A percentile compares a stretch with the other conserved stretches of the same genome.
phyloP scores from a whole-genome alignment of 2,329 filamentous ascomycete genomes.

The Myotisia sp. region DNA sequence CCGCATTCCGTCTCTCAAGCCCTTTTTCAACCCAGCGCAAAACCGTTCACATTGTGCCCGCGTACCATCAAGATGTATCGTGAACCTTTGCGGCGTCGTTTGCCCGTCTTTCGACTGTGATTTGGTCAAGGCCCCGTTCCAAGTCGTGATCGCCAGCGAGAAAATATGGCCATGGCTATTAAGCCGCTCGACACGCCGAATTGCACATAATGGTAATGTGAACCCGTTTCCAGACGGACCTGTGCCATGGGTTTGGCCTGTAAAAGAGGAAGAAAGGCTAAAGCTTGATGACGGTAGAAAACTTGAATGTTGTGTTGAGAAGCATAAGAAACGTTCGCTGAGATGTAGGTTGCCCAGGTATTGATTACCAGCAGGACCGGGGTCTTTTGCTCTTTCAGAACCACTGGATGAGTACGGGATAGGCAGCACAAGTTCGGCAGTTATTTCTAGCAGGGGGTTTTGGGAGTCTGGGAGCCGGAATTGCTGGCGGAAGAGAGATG shows the following conservation, averaged over 20 bases:
- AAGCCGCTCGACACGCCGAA: constrained; percentile 78
- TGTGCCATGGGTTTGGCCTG: constrained; percentile 81
- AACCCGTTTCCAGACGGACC: constrained; percentile 93
- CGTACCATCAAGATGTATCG: constrained; percentile 78
- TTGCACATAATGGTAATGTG: constrained; percentile 80
- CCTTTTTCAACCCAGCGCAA: constrained; percentile 88
- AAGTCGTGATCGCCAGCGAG: constrained; percentile 84
- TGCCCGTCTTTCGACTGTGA: constrained; percentile 27
- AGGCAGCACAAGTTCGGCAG: constrained; percentile 81
- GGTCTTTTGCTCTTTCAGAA: constrained; percentile 40
- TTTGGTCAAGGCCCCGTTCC: constrained; percentile 57
- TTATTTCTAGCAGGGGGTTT: constrained; percentile 89
- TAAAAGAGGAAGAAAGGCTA: constrained; percentile 68
- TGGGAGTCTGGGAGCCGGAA: constrained; percentile 89
- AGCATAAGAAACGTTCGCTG: constrained; percentile 89
- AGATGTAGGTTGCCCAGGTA: constrained; percentile 88
- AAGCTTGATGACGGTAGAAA: constrained; percentile 69
- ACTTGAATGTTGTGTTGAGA: constrained; percentile 83
- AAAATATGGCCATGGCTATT: constrained; percentile 89
- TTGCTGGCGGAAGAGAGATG: constrained; percentile 84
- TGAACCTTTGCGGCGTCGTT: constrained; percentile 67
- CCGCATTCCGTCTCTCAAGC: constrained; percentile 70
- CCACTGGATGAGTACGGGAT: constrained; percentile 42
- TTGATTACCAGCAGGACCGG: constrained; percentile 56
- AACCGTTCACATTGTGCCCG: constrained; percentile 85